Evolutionary conservation across 768 basidiomycete species (phyloP), one percentile per base, ranked within the genome.

Genomic region (Boletus subparvulus): DNA sequence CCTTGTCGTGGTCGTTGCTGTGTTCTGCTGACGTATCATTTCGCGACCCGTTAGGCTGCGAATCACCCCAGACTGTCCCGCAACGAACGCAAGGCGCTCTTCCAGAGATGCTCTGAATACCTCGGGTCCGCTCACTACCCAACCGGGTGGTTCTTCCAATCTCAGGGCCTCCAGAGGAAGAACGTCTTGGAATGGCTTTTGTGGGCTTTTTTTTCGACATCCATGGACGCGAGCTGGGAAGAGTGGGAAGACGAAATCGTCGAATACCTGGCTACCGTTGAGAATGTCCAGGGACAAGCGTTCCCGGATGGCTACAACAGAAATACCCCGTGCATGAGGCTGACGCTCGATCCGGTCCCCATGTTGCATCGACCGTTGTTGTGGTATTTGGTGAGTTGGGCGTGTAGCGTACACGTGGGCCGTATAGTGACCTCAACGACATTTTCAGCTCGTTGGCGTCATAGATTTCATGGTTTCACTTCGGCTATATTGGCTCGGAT

Each of bases 151-250:
- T 87, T 87, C 67, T 66, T 76, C 8, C 72, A 71, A 6, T 47
- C 69, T 2, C 52, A 0, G 11, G 61, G 46, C 10, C 64, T 82
- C 50, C 75, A 72, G 48, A 76, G 76, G 19, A 75, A 79, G 17
- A 85, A 87, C 56, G 68, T 80, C 40, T 46, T 74, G 6, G 83
- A 85, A 45, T 88, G 85, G 86, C 66, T 87, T n/a, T 73, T 83
- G 7, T 88, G 85, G 85, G 81, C 83, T 0, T 57, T 87, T 21
- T 87, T 86, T 64, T 78, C 78, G 2, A 68, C 74, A 4, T 69
- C 76, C 6, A 64, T 69, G 30, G 64, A 71, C 6, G 63, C 71
- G 11, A 45, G 59, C 5, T 51, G 60, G 21, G 57, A 72, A 17
- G 77, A 75, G 37, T 82, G 81, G 77, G 63, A 70, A 14, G 81